Evolutionary conservation across 2,329 filamentous ascomycete species (phyloP).

Genomic region (Simplicillium sp.): DNA sequence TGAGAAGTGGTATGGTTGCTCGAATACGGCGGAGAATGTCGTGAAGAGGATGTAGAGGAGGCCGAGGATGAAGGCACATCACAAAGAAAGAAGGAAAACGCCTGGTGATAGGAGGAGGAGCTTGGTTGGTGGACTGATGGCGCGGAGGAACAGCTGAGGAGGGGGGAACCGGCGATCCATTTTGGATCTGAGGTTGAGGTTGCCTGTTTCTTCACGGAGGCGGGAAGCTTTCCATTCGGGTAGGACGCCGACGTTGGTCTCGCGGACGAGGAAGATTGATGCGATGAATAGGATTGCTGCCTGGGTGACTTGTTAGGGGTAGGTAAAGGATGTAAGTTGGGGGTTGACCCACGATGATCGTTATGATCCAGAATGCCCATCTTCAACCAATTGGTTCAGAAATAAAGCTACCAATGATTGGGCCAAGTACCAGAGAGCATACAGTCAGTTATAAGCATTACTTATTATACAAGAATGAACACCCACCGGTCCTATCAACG

Average conservation of each 20-base stretch:
- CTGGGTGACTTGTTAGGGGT: not conserved
- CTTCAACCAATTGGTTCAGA: constrained; percentile 36
- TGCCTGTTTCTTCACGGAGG: constrained; percentile 19
- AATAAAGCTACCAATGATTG: constrained; percentile 33
- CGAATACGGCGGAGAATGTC: constrained; percentile 25
- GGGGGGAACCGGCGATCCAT: constrained; percentile 6
- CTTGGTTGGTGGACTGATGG: constrained; percentile 28
- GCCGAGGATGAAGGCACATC: constrained; percentile 24
- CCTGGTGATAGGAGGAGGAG: constrained; percentile 45
- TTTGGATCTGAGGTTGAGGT: constrained; percentile 11
- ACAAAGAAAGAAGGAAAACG: constrained; percentile 32
- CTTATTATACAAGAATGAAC: too few relatives aligned
- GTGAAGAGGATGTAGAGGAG: constrained; percentile 26
- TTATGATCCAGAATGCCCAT: constrained; percentile 39
- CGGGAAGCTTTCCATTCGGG: constrained; percentile 18
- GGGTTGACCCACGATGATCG: constrained; percentile 23
- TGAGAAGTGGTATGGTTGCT: constrained; percentile 21
- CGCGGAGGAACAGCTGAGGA: constrained; percentile 17
- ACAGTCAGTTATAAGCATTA: too few relatives aligned
- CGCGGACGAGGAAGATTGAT: constrained; percentile 13
- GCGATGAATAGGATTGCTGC: not conserved
- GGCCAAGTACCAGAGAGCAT: too few relatives aligned
- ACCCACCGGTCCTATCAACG: constrained; percentile 43
- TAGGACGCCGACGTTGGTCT: constrained; percentile 19
- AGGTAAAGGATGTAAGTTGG: not conserved